Base-by-base conservation (phyloP, 176 grass and related monocot species). In the Microstegium vimineum region DNA sequence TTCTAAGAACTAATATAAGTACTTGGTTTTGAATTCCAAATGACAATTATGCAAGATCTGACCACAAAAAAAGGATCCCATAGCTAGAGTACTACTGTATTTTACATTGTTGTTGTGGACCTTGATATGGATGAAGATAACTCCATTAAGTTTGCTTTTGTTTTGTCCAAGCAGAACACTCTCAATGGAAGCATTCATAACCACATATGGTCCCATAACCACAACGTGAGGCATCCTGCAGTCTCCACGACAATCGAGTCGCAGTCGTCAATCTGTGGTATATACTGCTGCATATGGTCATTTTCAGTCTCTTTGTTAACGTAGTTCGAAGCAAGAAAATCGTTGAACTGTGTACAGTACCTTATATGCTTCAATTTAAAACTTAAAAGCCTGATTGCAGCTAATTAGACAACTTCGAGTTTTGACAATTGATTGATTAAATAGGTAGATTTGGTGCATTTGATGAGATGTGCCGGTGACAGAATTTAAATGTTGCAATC, bases 241-340 rank as follows among this genome's bases (percentile, higher is more conserved):
- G 42, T 98, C 71, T 93, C 92, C 12, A 84, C 88, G 15, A 94
- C 92, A 20, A 91, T 95, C 11, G 95, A 98, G 12, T 93, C 92
- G 0, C 90, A 91, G 7, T 93, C 92, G 8, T 95, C 92, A 26
- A 74, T 98, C 15, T 95, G 85, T 68, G 90, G 95, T 98, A 73
- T 12, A 31, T 49, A 82, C 0, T 11, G 31, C 28, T 42, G 69
- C 13, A 31, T 17, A 38, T 36, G 36, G 26, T 65, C 25, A 25
- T 66, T 83, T 71, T 59, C n/a, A 37, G 26, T 10, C 38, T 45
- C 23, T 49, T 2, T 69, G 47, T 0, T 40, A 68, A 11, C 6
- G 41, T 66, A 78, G 17, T 32, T 20, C 41, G 49, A 46, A 66
- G 17, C 4, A 62, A 62, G 20, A 61, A 62, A 71, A 65, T 51